Conservation (phyloP, 2,329 filamentous ascomycete species). For the Calonectria ilicicola region DNA sequence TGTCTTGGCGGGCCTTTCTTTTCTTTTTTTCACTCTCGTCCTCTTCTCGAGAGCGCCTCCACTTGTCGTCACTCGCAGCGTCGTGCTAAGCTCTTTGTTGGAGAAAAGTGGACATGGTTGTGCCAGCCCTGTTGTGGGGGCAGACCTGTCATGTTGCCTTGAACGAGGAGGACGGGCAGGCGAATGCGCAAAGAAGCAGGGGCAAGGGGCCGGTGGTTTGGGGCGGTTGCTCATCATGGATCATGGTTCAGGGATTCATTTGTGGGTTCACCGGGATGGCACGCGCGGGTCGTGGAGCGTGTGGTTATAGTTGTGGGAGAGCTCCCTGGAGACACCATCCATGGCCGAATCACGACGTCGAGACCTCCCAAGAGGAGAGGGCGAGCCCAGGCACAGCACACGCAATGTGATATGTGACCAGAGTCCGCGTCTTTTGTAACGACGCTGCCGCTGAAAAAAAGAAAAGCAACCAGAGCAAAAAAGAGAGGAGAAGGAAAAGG, state of each 20-base stretch:
- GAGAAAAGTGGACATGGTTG: slow-evolving; percentile 16
- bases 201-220: slow-evolving; percentile 2
- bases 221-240: slow-evolving; percentile 16
- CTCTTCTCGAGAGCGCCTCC: not conserved
- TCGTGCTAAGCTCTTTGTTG: slow-evolving; percentile 23
- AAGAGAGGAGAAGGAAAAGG: not conserved
- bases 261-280: slow-evolving; percentile 21
- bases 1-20: not conserved
- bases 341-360: not conserved
- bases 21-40: not conserved
- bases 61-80: slow-evolving; percentile 13
- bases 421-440: not conserved
- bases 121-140: slow-evolving; percentile 24
- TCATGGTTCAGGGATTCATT: slow-evolving; percentile 19
- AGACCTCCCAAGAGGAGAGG: not conserved
- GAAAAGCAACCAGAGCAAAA: not conserved
- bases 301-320: slow-evolving; percentile 11
- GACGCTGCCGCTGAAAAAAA: not conserved
- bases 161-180: slow-evolving; percentile 3
- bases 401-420: slow-evolving; percentile 32
- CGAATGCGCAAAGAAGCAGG: slow-evolving; percentile 6
- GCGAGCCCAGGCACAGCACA: not conserved
- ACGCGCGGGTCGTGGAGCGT: not conserved
- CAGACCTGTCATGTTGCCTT: slow-evolving; percentile 10
- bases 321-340: not conserved